Base-by-base conservation (phyloP, 2,329 filamentous ascomycete species). In the Torrubiella hemipterigena region DNA sequence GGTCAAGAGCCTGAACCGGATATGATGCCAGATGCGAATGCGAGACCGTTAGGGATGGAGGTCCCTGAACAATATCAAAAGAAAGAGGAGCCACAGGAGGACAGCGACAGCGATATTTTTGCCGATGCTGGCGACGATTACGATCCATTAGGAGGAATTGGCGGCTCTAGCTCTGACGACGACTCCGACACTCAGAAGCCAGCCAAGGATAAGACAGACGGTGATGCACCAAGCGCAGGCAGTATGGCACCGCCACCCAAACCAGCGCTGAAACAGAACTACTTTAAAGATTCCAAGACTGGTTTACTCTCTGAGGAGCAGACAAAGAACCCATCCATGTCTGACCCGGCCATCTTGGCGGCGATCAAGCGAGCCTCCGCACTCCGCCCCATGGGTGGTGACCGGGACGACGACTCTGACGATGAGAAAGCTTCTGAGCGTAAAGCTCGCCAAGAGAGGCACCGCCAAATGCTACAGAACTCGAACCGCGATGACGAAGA, bases 401-500 rank as follows among this genome's bases (percentile, higher is more conserved):
- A 53, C 41, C 46, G 56, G 27, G 49, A 54, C 31, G 38, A 45
- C 3, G 45, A 41, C 3, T 46, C 44, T 3, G 52, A 54, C 7
- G 51, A 51, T 7, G 52, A 55, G 3, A 55, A 58, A 4, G 56
- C 58, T 9, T 54, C 55, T 6, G 56, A 59, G 31, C 61, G 62
- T 5, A 61, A 56, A 43, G 73, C 73, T 2, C 72, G 76, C 38
- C 71, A 79, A 39, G 76, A 77, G 30, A 77, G 80, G 7, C 73
- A 78, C 31, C 79, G 75, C 52, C 79, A 73, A 41, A 81, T 95
- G 62, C 63, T 95, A 6, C 65, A 77, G 44, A 69, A 69, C 37
- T 73, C 77, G 33, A 80, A 82, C 42, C 73, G 87, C 29, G 89
- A 96, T 50, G 75, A 86, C 29, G 77, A 89, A 35, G 89, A 98